Conservation (phyloP, 257 asterid genomes). For the Orobanche coerulescens region DNA sequence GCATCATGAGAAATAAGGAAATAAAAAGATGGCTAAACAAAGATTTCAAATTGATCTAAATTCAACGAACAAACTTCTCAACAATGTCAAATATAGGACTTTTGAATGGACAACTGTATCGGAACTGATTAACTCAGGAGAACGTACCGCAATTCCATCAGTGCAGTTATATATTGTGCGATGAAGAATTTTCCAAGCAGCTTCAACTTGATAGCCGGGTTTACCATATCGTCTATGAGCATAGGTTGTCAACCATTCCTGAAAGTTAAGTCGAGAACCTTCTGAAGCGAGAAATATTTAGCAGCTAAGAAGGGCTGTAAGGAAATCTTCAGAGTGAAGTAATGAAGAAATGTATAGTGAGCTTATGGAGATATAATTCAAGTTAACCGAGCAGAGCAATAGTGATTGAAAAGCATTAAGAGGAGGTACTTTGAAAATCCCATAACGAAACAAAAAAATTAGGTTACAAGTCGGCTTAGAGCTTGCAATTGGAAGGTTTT, state of each 20-base stretch:
- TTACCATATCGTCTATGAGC: conserved; percentile 89
- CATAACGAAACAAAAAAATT: not conserved
- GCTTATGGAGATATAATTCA: not conserved
- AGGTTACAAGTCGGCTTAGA: too few species aligned
- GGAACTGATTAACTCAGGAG: conserved; percentile 3
- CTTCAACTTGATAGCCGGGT: conserved; percentile 48
- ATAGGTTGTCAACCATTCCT: conserved; percentile 82
- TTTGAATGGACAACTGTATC: not conserved
- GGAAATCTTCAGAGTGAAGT: not conserved
- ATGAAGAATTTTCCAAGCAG: conserved; percentile 86
- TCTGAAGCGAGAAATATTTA: conserved; percentile 7
- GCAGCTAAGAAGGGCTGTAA: conserved; percentile 6
- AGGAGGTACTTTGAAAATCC: not conserved
- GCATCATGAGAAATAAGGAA: too few species aligned
- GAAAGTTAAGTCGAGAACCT: conserved; percentile 25
- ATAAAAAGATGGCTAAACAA: not conserved
- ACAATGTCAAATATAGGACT: not conserved
- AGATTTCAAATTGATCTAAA: not conserved
- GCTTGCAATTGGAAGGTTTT: too few species aligned
- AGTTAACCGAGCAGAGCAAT: not conserved
- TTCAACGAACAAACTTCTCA: not conserved
- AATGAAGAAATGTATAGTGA: not conserved
- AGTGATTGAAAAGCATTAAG: not conserved
- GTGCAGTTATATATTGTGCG: conserved; percentile 84
- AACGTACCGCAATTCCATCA: conserved; percentile 86